Conservation (phyloP, 225 moss, liverwort and hornwort genomes). For the Pseudisothecium myosuroides region DNA sequence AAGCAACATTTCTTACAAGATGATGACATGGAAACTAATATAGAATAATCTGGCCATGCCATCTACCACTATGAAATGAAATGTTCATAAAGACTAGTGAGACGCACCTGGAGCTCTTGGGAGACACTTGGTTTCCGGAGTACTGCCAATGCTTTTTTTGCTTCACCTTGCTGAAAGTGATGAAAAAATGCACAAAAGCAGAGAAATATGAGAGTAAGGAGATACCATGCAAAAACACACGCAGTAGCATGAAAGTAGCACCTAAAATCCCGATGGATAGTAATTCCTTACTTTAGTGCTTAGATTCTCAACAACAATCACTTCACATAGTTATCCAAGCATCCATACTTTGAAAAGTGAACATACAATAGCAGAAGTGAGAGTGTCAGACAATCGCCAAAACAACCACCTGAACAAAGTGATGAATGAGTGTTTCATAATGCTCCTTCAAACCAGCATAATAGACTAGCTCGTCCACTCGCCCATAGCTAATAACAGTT, state of each 20-base stretch:
- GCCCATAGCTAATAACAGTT: slow-evolving; percentile 51
- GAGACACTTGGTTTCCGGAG: slow-evolving; percentile 76
- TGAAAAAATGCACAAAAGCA: background rate
- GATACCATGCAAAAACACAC: background rate
- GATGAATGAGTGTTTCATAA: slow-evolving; percentile 79
- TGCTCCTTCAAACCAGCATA: slow-evolving; percentile 88
- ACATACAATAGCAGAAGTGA: background rate
- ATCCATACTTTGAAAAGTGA: background rate
- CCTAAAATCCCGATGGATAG: background rate
- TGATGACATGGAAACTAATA: background rate
- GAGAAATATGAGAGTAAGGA: background rate
- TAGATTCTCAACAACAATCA: background rate
- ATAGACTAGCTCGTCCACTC: slow-evolving; percentile 86
- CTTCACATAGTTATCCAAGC: background rate
- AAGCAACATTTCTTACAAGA: background rate
- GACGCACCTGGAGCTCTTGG: slow-evolving; percentile 67
- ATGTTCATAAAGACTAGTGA: background rate
- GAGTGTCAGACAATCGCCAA: background rate
- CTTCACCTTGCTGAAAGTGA: slow-evolving; percentile 67
- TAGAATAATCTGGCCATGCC: background rate
- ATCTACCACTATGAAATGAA: background rate
- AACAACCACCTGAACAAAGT: slow-evolving; percentile 56
- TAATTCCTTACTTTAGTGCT: background rate
- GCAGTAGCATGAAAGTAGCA: background rate
- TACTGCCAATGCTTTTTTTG: slow-evolving; percentile 72